Percentiles rank a stretch among this genome's conserved stretches.
These are phyloP conservation scores for Avicennia marina DNA, from an alignment of 257 asterid genomes.

Conservation along the genomic window DNA sequence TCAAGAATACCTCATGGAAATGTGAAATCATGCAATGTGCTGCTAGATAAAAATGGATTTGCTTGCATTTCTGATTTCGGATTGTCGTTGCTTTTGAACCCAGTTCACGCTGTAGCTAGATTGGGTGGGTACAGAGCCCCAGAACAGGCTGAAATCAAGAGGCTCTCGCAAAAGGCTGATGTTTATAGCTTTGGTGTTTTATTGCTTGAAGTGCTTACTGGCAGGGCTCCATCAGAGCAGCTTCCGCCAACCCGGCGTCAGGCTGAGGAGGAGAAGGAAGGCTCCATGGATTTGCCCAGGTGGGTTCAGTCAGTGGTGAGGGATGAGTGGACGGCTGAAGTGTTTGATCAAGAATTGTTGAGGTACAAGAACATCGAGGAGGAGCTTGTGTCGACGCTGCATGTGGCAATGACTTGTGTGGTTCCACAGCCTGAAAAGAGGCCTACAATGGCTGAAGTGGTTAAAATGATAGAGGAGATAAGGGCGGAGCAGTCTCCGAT, in stretches of 20 bases:
- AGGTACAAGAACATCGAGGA: slow-evolving; percentile 95
- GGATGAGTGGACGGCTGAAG: slow-evolving; percentile 96
- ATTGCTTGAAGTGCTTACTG: slow-evolving; percentile 70
- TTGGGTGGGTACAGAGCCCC: slow-evolving; percentile 72
- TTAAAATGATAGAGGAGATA: slow-evolving; percentile 72
- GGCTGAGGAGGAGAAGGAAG: slow-evolving; percentile 35
- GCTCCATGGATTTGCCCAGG: slow-evolving; percentile 55
- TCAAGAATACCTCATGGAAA: slow-evolving; percentile 88
- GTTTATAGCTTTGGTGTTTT: slow-evolving; percentile 81
- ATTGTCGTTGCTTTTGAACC: slow-evolving; percentile 52
- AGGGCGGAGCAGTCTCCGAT: slow-evolving; percentile 77
- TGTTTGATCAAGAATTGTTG: slow-evolving; percentile 71
- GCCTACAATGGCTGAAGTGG: slow-evolving; percentile 75
- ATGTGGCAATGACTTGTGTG: slow-evolving; percentile 86
- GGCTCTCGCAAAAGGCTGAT: slow-evolving; percentile 72
- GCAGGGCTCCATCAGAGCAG: slow-evolving; percentile 48
- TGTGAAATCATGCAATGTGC: slow-evolving; percentile 63
- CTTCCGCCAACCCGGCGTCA: slow-evolving; percentile 40
- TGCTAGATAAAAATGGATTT: slow-evolving; percentile 65
- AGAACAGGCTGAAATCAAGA: slow-evolving; percentile 53
- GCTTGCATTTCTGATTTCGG: slow-evolving; percentile 71
- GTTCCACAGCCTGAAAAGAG: slow-evolving; percentile 64
- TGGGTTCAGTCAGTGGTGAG: slow-evolving; percentile 89
- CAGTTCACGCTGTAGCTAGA: slow-evolving; percentile 63
- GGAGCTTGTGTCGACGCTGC: slow-evolving; percentile 76